Base-by-base conservation (phyloP, 352 stramenopile genomes). In the Phytopythium cucurbitacearum region DNA sequence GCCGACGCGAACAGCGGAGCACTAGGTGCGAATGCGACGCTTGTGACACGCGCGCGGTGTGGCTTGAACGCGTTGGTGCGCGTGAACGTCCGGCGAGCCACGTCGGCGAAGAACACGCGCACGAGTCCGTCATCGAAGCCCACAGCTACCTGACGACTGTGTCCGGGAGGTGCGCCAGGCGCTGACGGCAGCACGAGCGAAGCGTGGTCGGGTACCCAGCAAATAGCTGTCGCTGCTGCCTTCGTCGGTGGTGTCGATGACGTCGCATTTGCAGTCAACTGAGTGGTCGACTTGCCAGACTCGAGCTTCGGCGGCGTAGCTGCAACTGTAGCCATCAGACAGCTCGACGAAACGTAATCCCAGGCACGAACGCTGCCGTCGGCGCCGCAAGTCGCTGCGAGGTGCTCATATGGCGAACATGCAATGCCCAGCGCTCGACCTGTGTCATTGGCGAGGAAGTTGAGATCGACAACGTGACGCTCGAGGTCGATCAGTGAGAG, bases 101-200 rank as follows among this genome's bases (percentile, higher is more conserved):
- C 40, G 45, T 93, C 76, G 53, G 86, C 61, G 32, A 90, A 38
- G 16, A 91, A 42, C 4, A 93, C 60, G 6, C 89, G 80, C 15
- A 97, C 69, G 11, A 97, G 71, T 6, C 91, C 91, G 52, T 98
- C 86, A 37, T 71, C 74, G 62, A 97, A 98, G 0, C 93, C 92
- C 16, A 97, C 91, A 16, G 77, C 69, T 45, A 97, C 69, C 16
- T 93, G 91, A 6, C 80, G 70, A 43, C 86, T 91, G 4, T 46
- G 48, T 28, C 21, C 21, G 21, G 21, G 21, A 28, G 21, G 21
- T 2, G 21, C 21, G 21, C 21, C 21, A 28, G 21, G 48, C 7
- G 48, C 6, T 3, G 73, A 60, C 4, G 64, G 76, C 9, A 71
- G 51, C 34, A 87, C 28, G 1, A 76, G 76, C 13, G 51, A 64